Base-by-base conservation (phyloP, 2,329 filamentous ascomycete species). In the Colletotrichum tofieldiae region DNA sequence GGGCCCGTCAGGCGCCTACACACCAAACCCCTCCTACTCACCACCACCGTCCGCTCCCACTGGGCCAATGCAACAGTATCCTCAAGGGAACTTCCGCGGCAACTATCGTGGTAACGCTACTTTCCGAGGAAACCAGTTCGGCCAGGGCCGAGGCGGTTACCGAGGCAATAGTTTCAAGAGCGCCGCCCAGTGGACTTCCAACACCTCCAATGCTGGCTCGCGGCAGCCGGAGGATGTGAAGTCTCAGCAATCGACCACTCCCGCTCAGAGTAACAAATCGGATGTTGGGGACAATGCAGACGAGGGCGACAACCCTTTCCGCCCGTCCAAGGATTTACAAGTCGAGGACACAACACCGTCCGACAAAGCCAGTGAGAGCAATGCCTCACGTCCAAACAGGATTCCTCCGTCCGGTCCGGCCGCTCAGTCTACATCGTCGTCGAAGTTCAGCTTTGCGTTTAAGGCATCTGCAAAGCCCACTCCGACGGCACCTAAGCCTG, bases 361-460 rank as follows among this genome's bases (percentile, higher is more conserved):
- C 58, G 83, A 82, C 59, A 82, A 86, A 29, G 88, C 83, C 59
- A 79, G 82, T 29, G 86, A 88, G 18, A 71, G 71, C 68, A 84
- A 86, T 65, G 89, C 90, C 82, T 87, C 87, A 39, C 88, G 88
- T 26, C 86, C 89, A 14, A 85, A 82, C 68, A 88, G 89, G 69
- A 84, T 89, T 49, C 82, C 87, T 2, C 85, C 88, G 26, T 84
- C 86, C 2, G 87, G 89, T 6, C 85, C 89, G n/a, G 85, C 88
- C n/a, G 79, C 83, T 16, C 84, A 87, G 43, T 82, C 84, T 5
- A 23, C 65, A 5, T 80, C 81, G 20, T 81, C 85, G 65, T 90
- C 91, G 55, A 96, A 96, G 82, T 97, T 98, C 78, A 97, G 94
- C 80, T 98, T 98, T 81, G 94, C 95, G 1, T 94, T 98, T 82